Percentiles rank a stretch among this genome's conserved stretches.
Conservation (phyloP, 139 green algal genomes). For the Pleodorina starrii region DNA sequence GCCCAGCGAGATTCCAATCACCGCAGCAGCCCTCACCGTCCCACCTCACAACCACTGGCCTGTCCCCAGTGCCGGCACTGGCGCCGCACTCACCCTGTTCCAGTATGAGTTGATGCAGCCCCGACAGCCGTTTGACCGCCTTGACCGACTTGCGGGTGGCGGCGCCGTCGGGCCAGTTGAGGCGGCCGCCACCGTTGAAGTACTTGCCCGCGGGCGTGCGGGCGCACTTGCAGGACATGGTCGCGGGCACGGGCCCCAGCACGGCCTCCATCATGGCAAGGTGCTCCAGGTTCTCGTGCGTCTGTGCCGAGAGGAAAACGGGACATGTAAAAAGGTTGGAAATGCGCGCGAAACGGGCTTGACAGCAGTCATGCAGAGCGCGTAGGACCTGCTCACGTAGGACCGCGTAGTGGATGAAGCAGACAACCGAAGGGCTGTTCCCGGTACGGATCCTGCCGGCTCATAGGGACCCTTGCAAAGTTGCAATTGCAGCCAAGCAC, state of each 20-base stretch:
- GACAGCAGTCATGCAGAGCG: no score
- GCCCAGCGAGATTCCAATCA: no score
- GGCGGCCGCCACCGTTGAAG: slow-evolving; percentile 55
- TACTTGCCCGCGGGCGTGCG: slow-evolving; percentile 59
- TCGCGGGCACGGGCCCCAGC: slow-evolving; percentile 80
- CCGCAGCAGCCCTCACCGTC: not conserved
- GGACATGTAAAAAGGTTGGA: not conserved
- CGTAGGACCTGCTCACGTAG: no score
- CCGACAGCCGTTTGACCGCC: slow-evolving; percentile 75
- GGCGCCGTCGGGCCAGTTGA: slow-evolving; percentile 87
- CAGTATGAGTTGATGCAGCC: slow-evolving; percentile 39
- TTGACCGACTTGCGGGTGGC: slow-evolving; percentile 80
- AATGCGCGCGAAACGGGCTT: no score
- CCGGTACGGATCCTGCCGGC: no score
- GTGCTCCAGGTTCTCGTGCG: slow-evolving; percentile 99
- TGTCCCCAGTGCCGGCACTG: no score
- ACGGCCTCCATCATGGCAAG: slow-evolving; percentile 98
- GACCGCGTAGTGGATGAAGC: no score
- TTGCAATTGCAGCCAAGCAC: no score
- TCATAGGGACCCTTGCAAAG: no score
- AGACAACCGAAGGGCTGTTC: no score
- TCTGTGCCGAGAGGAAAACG: slow-evolving; percentile 67
- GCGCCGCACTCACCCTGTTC: slow-evolving; percentile 46
- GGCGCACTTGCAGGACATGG: slow-evolving; percentile 57
- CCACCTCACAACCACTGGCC: not conserved